Conservation (phyloP, 441 rosid genomes). For the Isatis lusitanica region DNA sequence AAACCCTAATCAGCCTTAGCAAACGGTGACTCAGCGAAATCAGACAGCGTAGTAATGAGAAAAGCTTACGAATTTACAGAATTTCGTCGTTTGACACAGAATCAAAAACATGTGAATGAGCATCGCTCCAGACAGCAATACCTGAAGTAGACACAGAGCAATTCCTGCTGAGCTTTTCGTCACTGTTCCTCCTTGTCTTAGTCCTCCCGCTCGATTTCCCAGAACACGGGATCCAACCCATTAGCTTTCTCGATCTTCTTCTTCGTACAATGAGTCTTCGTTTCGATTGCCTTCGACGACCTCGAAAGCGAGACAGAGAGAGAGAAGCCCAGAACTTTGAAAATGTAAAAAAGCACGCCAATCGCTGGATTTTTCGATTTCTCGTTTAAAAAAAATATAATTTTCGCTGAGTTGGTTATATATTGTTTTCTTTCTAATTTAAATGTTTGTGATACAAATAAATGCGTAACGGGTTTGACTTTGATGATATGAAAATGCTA, state of each 20-base stretch:
- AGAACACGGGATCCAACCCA: constrained; percentile 89
- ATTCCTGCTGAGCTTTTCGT: constrained; percentile 44
- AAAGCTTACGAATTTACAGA: background rate
- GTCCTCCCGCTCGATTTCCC: constrained; percentile 47
- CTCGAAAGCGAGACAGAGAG: constrained; percentile 27
- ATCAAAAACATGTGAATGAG: background rate
- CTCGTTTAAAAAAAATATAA: background rate
- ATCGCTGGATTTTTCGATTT: constrained; percentile 26
- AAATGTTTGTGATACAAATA: constrained; percentile 8
- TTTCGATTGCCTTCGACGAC: constrained; percentile 22
- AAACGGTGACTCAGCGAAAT: constrained; percentile 13
- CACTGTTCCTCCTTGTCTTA: constrained; percentile 43
- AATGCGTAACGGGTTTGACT: constrained; percentile 24
- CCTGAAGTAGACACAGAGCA: constrained; percentile 55
- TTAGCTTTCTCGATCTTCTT: constrained; percentile 32
- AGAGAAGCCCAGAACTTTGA: constrained; percentile 25
- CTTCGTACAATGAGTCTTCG: constrained; percentile 13
- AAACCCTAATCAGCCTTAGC: constrained; percentile 31
- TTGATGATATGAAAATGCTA: background rate
- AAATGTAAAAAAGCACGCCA: constrained; percentile 27
- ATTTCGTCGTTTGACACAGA: background rate
- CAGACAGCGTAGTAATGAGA: background rate
- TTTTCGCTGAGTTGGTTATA: constrained; percentile 1
- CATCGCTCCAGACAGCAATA: constrained; percentile 8
- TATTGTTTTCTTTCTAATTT: constrained; percentile 3